phyloP scores from a whole-genome alignment of 768 basidiomycete species.

The Suillus discolor region DNA sequence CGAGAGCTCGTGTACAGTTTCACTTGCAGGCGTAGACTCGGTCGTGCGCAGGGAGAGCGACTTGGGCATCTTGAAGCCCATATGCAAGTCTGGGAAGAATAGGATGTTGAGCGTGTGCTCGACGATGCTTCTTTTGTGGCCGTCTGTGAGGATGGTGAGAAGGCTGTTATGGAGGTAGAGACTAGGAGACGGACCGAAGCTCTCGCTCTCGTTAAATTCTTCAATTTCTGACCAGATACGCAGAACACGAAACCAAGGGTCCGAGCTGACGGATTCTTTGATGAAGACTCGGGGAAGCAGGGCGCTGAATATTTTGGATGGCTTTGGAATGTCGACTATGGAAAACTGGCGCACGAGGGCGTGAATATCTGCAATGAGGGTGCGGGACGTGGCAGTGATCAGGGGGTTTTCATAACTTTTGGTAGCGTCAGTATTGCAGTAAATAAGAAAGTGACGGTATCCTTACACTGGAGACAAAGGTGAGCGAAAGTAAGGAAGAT shows the following conservation, averaged over 20 bases:
- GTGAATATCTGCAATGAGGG: slow-evolving; percentile 73
- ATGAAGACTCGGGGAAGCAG: slow-evolving; percentile 45
- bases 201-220: slow-evolving; percentile 78
- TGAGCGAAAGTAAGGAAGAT: background rate
- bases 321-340: slow-evolving; percentile 67
- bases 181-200: slow-evolving; percentile 59
- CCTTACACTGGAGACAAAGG: slow-evolving; percentile 9
- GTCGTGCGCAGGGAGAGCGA: slow-evolving; percentile 35
- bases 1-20: background rate
- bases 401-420: slow-evolving; percentile 78
- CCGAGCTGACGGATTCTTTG: slow-evolving; percentile 7
- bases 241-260: slow-evolving; percentile 62
- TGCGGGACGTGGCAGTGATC: slow-evolving; percentile 72
- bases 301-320: slow-evolving; percentile 58
- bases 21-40: background rate
- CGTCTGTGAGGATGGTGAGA: slow-evolving; percentile 47
- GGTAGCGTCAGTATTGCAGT: slow-evolving; percentile 14
- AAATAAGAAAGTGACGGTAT: background rate
- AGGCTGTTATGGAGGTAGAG: background rate
- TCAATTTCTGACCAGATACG: slow-evolving; percentile 77
- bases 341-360: slow-evolving; percentile 60
- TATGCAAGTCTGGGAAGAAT: slow-evolving; percentile 72
- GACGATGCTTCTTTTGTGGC: slow-evolving; percentile 71
- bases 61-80: slow-evolving; percentile 41
- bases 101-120: slow-evolving; percentile 36